These are phyloP conservation scores for Rhodotorula sp. DNA, from an alignment of 1,284 basidiomycete genomes.

Conservation along the genomic window DNA sequence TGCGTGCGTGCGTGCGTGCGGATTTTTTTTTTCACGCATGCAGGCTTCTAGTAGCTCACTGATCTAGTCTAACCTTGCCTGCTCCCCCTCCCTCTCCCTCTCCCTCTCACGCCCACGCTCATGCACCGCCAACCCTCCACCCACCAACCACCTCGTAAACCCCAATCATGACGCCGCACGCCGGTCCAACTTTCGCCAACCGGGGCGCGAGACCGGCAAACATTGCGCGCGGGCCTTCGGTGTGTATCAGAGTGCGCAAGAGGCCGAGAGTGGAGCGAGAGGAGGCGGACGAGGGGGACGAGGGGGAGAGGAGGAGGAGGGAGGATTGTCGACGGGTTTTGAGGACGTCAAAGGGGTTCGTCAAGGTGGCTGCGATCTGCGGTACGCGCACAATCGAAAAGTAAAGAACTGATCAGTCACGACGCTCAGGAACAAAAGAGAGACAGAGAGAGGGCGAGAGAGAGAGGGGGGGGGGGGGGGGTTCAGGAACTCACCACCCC, in stretches of 20 bases:
- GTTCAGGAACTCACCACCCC: slow-evolving; percentile 62
- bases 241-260: slow-evolving; percentile 66
- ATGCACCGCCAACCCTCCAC: not conserved
- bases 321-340: slow-evolving; percentile 80
- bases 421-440: not conserved
- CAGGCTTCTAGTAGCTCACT: no score
- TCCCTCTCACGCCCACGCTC: not conserved
- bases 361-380: slow-evolving; percentile 74
- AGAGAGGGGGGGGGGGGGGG: no score
- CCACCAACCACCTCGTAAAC: slow-evolving; percentile 66
- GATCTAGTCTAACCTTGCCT: no score
- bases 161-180: slow-evolving; percentile 96
- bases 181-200: slow-evolving; percentile 91
- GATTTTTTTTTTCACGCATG: no score
- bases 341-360: slow-evolving; percentile 93
- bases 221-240: slow-evolving; percentile 74
- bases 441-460: no score
- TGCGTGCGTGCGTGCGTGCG: no score
- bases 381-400: no score
- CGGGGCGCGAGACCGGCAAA: slow-evolving; percentile 85
- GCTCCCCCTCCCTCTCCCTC: not conserved
- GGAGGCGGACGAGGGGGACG: not conserved
- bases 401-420: no score
- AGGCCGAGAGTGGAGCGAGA: slow-evolving; percentile 58
- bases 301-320: slow-evolving; percentile 15